These are phyloP conservation scores for Phytophthora sojae DNA, from an alignment of 352 stramenopile species.

Conservation along the genomic window DNA sequence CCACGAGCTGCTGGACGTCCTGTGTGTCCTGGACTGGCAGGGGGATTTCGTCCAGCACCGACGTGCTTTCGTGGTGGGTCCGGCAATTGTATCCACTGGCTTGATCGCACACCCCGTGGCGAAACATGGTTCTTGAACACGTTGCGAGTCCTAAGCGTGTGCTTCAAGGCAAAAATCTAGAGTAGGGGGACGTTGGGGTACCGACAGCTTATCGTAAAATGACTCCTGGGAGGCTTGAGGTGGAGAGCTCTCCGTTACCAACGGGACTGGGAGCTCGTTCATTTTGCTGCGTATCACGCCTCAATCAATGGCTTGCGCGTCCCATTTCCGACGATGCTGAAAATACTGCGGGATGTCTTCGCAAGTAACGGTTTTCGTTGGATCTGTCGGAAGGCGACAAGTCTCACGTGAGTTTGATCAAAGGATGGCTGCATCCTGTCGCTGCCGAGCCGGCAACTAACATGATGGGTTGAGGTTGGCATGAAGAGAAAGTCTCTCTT, in stretches of 20 bases:
- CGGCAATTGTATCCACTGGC: constrained; percentile 8
- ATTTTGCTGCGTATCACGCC: not conserved
- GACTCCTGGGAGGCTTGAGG: not conserved
- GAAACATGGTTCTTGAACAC: constrained; percentile 14
- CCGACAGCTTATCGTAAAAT: constrained; percentile 15
- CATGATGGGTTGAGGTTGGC: not conserved
- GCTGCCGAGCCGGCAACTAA: not conserved
- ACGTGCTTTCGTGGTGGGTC: not conserved
- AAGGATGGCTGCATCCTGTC: not conserved
- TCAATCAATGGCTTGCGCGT: not conserved
- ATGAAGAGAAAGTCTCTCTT: not conserved
- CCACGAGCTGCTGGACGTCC: constrained; percentile 18
- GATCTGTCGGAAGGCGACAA: not conserved
- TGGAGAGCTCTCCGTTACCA: constrained; percentile 20
- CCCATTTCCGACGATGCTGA: constrained; percentile 14
- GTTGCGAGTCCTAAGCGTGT: not conserved
- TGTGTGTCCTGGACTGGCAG: constrained; percentile 21
- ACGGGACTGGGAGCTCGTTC: not conserved
- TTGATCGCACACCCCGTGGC: constrained; percentile 8
- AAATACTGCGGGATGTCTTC: constrained; percentile 17
- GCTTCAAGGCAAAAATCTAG: not conserved
- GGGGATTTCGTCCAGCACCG: constrained; percentile 15
- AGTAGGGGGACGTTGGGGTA: not conserved
- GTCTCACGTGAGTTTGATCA: not conserved
- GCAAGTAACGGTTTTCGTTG: not conserved